A percentile compares a stretch with the other conserved stretches of the same genome.
Evolutionary conservation across 2,329 filamentous ascomycete species (phyloP).

Genomic region (Paecilomyces niveus): DNA sequence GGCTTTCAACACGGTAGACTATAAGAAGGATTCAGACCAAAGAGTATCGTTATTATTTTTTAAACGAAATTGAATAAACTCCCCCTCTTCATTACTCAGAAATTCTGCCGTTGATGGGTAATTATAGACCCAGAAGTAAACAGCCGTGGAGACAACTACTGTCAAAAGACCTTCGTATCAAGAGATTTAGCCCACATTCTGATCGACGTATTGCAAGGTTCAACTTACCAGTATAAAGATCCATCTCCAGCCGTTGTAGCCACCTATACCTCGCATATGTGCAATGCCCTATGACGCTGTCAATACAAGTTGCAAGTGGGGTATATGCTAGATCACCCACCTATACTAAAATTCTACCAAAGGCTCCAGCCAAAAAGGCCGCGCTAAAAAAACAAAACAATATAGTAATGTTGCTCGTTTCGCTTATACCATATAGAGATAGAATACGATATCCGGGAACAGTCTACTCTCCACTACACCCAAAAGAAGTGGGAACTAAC

Average conservation of each 20-base stretch:
- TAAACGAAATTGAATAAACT: conserved; percentile 55
- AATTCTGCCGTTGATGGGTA: conserved; percentile 37
- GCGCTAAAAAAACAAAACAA: conserved; percentile 56
- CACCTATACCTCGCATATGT: conserved; percentile 40
- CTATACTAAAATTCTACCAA: conserved; percentile 54
- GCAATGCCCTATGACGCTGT: conserved; percentile 37
- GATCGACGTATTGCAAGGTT: neutral
- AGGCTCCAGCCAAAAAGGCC: conserved; percentile 52
- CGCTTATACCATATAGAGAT: conserved; percentile 59
- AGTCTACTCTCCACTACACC: conserved; percentile 48
- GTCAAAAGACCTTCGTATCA: conserved; percentile 62
- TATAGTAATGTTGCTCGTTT: conserved; percentile 51
- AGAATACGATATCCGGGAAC: conserved; percentile 50
- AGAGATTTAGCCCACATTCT: neutral
- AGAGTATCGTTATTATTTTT: conserved; percentile 64
- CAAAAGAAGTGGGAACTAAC: conserved; percentile 44
- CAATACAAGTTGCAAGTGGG: neutral
- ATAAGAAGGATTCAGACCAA: conserved; percentile 60
- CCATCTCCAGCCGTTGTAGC: conserved; percentile 54
- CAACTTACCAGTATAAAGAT: conserved; percentile 51
- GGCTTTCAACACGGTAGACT: conserved; percentile 58
- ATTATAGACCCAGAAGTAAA: conserved; percentile 37
- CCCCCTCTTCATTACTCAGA: conserved; percentile 44
- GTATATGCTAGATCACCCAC: conserved; percentile 10
- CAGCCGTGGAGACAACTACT: conserved; percentile 44